Base-by-base conservation (phyloP, 2,329 filamentous ascomycete species). In the Paecilomyces fulvus region DNA sequence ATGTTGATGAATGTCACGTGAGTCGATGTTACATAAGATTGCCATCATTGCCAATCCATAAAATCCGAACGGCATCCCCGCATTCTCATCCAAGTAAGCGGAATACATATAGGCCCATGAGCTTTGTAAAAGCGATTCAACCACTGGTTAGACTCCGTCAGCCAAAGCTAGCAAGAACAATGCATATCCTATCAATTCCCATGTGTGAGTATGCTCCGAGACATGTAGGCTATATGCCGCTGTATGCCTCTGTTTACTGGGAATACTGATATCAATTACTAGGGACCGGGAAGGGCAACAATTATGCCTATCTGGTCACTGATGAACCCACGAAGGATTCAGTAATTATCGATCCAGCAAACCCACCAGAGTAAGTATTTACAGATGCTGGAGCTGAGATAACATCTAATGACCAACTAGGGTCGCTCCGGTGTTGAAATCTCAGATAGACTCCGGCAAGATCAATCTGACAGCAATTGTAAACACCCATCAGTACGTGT, bases 401-500 rank as follows among this genome's bases (percentile, higher is more conserved):
- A 49, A 33, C 17, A 54, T 51, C 20, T 48, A 49, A 37, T 60
- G 23, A 56, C 51, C 43, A 28, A 10, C 49, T 54, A 86, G 84
- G 63, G 84, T 87, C 3, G 70, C 82, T 3, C 83, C 84, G 11
- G 77, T 81, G 9, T 75, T 99, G 54, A 86, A 92, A 70, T 81
- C 91, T 61, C 85, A 89, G 58, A 86, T 89, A 5, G 75, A 84
- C 46, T 76, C 79, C 21, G 86, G 87, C 14, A 82, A 83, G 63
- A 90, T 96, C 68, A 92, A 95, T 64, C 76, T 99, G 60, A 91
- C 82, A 23, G 89, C 86, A 52, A 95, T 99, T 68, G 86, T 97
- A 66, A 99, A 99, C 70, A 99, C 94, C 1, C 94, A 99, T 68
- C 92, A 97, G 92, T 96, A 78, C 74, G 89, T 73, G 23, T 51